Base-by-base conservation (phyloP, 148 eudicot genomes). In the Hydrangea macrophylla region DNA sequence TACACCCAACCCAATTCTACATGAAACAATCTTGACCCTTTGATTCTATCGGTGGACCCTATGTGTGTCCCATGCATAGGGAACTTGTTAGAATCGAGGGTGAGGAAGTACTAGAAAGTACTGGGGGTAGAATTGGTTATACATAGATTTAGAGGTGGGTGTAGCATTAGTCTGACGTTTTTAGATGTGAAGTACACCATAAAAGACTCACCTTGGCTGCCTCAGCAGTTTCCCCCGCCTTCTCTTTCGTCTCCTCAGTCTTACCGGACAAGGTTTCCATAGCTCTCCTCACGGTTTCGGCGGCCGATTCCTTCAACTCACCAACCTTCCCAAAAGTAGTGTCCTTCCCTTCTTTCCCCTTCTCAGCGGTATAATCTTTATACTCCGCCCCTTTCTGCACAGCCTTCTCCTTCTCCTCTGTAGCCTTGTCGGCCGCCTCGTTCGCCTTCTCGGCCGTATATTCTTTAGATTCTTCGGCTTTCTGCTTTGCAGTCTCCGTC, bases 301-400 rank as follows among this genome's bases (percentile, higher is more conserved):
- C 81, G 0, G 78, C 78, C 6, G 81, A 73, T 23, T 79, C 88
- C 36, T 78, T 70, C 56, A 73, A 31, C 53, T 77, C 84, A 2
- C 68, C 9, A 9, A 74, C 40, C 58, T 45, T 73, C 31, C 68
- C 73, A 26, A 32, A 65, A 9, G 73, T 51, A 13, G 55, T n/a
- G 26, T 69, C 68, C 55, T 68, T 68, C 26, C 62, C 81, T 5
- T 67, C 55, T 26, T 44, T 39, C 1, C 74, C 70, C 9, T 68
- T 77, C 44, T 72, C 83, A 1, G 42, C 68, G 0, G 84, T 70
- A 1, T 23, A 25, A 51, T 78, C 79, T 69, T 73, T 83, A 4
- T 65, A 73, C 39, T 67, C 78, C 0, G 6, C 60, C 3, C 78
- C 65, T 37, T 65, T 84, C 6, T 73, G 67, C 12, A 20, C 65